These are phyloP conservation scores for Colletotrichum sp. DNA, from an alignment of 2,329 filamentous ascomycete species.

Conservation along the genomic window DNA sequence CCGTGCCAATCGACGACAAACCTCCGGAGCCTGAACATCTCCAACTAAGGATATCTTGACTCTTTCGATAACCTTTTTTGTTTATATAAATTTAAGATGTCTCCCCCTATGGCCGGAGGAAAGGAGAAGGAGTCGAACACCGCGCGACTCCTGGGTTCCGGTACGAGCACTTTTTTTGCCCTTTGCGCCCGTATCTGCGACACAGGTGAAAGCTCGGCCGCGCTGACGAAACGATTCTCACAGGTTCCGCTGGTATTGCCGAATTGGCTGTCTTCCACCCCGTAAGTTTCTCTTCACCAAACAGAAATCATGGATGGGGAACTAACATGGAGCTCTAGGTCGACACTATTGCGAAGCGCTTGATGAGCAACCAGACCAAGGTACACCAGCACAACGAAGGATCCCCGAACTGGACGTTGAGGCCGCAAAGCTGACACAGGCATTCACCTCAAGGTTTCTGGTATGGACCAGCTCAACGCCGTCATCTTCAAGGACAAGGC, in stretches of 20 bases:
- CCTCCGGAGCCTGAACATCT: background rate
- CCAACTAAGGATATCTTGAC: background rate
- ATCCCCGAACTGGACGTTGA: constrained; percentile 19
- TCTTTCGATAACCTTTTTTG: background rate
- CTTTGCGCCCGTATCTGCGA: background rate
- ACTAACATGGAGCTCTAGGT: constrained; percentile 61
- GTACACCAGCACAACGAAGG: constrained; percentile 56
- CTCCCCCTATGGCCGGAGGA: constrained; percentile 54
- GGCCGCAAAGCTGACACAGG: background rate
- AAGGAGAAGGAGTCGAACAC: constrained; percentile 83
- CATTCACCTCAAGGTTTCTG: background rate
- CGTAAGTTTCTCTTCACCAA: constrained; percentile 49
- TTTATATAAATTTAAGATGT: constrained; percentile 51
- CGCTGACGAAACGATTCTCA: constrained; percentile 20
- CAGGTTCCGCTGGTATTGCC: constrained; percentile 90
- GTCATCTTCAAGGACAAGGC: constrained; percentile 96
- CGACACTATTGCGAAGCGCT: constrained; percentile 96
- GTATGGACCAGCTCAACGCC: constrained; percentile 72
- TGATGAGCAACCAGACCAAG: constrained; percentile 93
- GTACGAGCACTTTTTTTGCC: constrained; percentile 49
- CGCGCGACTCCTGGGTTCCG: constrained; percentile 89
- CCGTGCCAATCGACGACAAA: constrained; percentile 13
- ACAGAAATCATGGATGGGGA: background rate
- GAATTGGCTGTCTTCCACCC: constrained; percentile 94
- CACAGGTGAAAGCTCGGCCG: background rate